A percentile compares a stretch with the other conserved stretches of the same genome.
These are phyloP conservation scores for Saussurea involucrata DNA, from an alignment of 129 eudicot genomes.

Conservation along the genomic window DNA sequence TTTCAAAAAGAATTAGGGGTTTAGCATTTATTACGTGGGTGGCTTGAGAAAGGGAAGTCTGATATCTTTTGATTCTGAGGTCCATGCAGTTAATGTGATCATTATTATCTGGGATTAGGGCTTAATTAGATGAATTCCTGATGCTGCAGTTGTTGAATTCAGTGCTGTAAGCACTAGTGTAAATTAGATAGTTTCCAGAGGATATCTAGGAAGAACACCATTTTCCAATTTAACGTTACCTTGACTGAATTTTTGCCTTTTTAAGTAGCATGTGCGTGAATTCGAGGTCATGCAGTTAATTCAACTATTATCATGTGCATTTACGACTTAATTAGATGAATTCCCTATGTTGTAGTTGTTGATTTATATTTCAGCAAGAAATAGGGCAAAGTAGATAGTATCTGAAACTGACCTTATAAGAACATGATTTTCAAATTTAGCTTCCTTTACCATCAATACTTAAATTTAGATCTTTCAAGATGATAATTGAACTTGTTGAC, in stretches of 20 bases:
- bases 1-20: background rate
- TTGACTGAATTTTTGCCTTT: background rate
- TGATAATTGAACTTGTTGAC: conserved; percentile 7
- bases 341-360: background rate
- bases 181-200: background rate
- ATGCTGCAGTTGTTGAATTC: background rate
- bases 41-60: background rate
- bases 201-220: background rate
- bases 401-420: background rate
- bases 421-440: background rate
- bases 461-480: background rate
- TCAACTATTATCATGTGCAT: background rate
- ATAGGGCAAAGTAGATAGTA: background rate
- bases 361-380: background rate
- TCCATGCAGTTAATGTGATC: background rate
- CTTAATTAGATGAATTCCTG: background rate
- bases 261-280: background rate
- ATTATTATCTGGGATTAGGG: background rate
- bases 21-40: background rate
- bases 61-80: background rate
- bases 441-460: background rate
- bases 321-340: conserved; percentile 10
- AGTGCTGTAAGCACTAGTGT: background rate
- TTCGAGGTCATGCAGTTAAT: background rate
- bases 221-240: background rate